phyloP scores from a whole-genome alignment of 1,284 basidiomycete genomes.

The Trichosporon inkin region DNA sequence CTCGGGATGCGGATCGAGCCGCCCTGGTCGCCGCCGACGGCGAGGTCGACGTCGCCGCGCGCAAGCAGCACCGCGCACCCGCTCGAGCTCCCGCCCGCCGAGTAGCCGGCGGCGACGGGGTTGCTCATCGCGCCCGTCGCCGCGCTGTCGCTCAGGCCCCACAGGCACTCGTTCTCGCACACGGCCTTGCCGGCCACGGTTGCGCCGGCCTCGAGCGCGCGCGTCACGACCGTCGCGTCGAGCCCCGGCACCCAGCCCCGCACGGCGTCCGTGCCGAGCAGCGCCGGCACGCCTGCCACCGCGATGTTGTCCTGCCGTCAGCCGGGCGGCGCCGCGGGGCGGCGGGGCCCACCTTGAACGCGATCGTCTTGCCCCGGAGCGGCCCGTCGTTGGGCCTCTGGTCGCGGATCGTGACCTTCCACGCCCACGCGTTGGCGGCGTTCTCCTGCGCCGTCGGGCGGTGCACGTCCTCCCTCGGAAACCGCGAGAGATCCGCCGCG shows the following conservation, averaged over 20 bases:
- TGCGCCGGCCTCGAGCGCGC: conserved; percentile 54
- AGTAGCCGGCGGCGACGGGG: conserved; percentile 53
- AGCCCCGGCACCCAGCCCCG: conserved; percentile 34
- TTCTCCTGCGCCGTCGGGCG: conserved; percentile 26
- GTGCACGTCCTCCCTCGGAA: conserved; percentile 27
- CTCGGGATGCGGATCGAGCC: conserved; percentile 54
- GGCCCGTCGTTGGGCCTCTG: conserved; percentile 12
- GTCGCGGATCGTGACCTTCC: conserved; percentile 22
- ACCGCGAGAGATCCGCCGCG: conserved; percentile 25
- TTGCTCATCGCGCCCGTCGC: conserved; percentile 51
- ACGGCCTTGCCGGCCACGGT: conserved; percentile 52
- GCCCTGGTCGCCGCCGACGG: conserved; percentile 56
- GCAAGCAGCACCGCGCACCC: conserved; percentile 55
- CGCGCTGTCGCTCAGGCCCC: conserved; percentile 24
- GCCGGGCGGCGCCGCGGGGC: too few species aligned
- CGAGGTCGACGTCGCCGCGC: conserved; percentile 52
- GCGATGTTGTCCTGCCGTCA: conserved; percentile 29
- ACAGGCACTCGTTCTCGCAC: conserved; percentile 40
- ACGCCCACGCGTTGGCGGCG: conserved; percentile 34
- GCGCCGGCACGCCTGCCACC: conserved; percentile 32
- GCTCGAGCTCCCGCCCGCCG: conserved; percentile 53
- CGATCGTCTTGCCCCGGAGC: conserved; percentile 33
- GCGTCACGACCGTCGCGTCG: conserved; percentile 54
- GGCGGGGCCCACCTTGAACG: conserved; percentile 27
- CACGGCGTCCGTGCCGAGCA: conserved; percentile 36